Conservation (phyloP, 169 alveolate genomes). For the Eimeria falciformis region DNA sequence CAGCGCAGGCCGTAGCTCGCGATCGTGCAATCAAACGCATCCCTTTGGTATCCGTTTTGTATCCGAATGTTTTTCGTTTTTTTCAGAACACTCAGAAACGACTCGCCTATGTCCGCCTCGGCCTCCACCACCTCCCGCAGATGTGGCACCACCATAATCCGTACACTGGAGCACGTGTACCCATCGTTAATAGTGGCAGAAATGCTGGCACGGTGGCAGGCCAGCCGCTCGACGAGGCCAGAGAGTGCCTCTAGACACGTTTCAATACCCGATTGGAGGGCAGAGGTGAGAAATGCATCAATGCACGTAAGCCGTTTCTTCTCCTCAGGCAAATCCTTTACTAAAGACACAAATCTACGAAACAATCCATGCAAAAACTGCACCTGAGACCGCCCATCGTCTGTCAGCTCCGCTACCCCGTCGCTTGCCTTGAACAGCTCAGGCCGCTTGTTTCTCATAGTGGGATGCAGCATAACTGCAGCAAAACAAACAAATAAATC, state of each 20-base stretch:
- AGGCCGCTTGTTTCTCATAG: background rate
- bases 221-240: background rate
- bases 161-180: slow-evolving; percentile 29
- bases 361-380: background rate
- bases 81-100: background rate
- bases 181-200: background rate
- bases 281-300: slow-evolving; percentile 17
- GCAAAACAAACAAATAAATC: background rate
- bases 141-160: background rate
- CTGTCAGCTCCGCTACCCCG: slow-evolving; percentile 43
- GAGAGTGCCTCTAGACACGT: slow-evolving; percentile 17
- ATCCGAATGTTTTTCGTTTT: slow-evolving; percentile 3
- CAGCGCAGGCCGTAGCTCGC: slow-evolving; percentile 1
- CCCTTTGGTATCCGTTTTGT: slow-evolving; percentile 25
- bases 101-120: slow-evolving; percentile 46
- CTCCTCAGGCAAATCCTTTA: background rate
- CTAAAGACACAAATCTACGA: background rate
- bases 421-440: slow-evolving; percentile 15
- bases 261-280: slow-evolving; percentile 29
- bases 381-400: slow-evolving; percentile 21
- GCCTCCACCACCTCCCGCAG: slow-evolving; percentile 32
- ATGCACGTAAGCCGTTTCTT: background rate
- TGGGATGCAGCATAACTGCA: slow-evolving; percentile 7
- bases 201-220: background rate
- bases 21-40: slow-evolving; percentile 15